Evolutionary conservation across 345 rosid species (phyloP), one percentile per base, ranked within the genome.

Genomic region (Linum usitatissimum): DNA sequence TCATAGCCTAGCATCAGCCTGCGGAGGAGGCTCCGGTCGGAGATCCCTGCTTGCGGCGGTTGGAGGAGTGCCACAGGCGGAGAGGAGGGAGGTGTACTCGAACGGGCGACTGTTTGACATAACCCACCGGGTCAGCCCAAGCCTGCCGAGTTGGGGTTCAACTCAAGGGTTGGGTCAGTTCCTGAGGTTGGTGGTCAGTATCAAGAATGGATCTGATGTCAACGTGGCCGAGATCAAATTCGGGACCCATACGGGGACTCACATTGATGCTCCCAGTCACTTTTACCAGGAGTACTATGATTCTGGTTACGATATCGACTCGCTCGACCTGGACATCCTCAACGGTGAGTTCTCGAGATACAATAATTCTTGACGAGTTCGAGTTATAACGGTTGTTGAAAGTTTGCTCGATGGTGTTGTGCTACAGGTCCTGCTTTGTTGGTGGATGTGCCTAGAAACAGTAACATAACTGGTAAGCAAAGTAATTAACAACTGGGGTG

Each of bases 191-290:
- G 69, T 73, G 13, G 48, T 39, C 14, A 73, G 80, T 70, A 81
- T 79, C 51, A 79, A 75, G 74, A 83, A 83, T 30, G 88, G 85
- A 0, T 75, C 83, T 3, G 4, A 8, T 1, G 58, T 38, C 1
- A 80, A 83, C 62, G 23, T 1, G 17, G 71, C 80, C 4, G 68
- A 69, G 67, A 58, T 79, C 59, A 75, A 75, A 71, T 40, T 83
- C 51, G 64, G 61, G 0, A 48, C 69, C 7, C 88, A 83, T 65
- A 55, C 81, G 0, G 85, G 88, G 53, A 83, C 88, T 0, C 88
- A 83, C 49, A 64, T 78, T 15, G 88, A 83, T 60, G 77, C 85
- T 2, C 88, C 88, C 0, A 75, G 82, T 10, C 88, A 83, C 57
- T 42, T 75, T 53, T 80, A 56, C 31, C 75, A 80, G 55, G 56